Evolutionary conservation across 768 basidiomycete genomes (phyloP).

Genomic region (Lyophyllum atratum): DNA sequence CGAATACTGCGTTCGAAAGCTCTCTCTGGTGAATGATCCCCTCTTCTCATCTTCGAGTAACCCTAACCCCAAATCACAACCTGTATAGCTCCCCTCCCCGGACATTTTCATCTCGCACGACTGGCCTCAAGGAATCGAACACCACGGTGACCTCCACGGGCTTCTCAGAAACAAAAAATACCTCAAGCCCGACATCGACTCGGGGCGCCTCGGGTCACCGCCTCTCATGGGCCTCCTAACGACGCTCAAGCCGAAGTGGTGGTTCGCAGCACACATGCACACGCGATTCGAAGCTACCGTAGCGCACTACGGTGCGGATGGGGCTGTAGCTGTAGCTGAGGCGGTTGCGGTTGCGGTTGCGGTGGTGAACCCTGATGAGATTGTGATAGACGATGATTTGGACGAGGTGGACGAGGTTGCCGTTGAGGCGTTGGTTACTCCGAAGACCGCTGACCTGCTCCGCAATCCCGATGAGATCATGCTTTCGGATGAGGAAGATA

Average conservation of each 20-base stretch:
- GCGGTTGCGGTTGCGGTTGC: neutral
- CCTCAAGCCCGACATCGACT: conserved; percentile 67
- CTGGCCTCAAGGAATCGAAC: conserved; percentile 89
- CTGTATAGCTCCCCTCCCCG: conserved; percentile 60
- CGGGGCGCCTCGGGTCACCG: conserved; percentile 79
- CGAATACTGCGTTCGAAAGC: conserved; percentile 76
- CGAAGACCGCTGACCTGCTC: too few relatives aligned
- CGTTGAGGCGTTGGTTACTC: too few relatives aligned
- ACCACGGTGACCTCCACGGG: conserved; percentile 66
- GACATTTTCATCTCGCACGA: conserved; percentile 93
- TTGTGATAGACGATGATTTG: conserved; percentile 43
- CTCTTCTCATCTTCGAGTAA: neutral
- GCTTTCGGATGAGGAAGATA: conserved; percentile 48
- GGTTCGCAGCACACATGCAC: conserved; percentile 94
- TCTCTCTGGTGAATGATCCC: conserved; percentile 61
- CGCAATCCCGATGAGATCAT: conserved; percentile 41
- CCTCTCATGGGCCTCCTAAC: conserved; percentile 78
- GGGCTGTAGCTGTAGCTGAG: neutral
- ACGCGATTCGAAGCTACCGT: conserved; percentile 80
- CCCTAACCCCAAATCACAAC: conserved; percentile 15
- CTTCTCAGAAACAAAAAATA: conserved; percentile 79
- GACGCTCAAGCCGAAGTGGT: conserved; percentile 77
- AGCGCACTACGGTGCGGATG: conserved; percentile 33
- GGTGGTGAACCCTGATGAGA: conserved; percentile 35
- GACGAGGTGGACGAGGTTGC: conserved; percentile 43